These are phyloP conservation scores for Plasmopara viticola DNA, from an alignment of 352 stramenopile genomes.

Conservation along the genomic window DNA sequence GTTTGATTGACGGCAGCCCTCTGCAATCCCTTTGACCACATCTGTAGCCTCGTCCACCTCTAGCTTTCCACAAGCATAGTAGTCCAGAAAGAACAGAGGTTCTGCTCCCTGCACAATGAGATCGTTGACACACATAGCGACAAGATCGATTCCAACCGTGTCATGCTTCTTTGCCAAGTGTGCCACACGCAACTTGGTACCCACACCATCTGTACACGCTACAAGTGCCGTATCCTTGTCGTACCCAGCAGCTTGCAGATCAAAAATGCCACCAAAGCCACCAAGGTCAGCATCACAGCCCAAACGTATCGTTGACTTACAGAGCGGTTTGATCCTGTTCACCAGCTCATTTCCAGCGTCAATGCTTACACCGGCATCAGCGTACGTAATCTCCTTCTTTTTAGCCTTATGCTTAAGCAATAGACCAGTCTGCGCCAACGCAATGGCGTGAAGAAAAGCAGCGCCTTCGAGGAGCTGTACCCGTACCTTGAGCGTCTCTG, in stretches of 20 bases:
- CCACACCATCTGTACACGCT: conserved; percentile 96
- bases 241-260: conserved; percentile 96
- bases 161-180: conserved; percentile 90
- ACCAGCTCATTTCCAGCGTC: conserved; percentile 95
- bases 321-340: conserved; percentile 97
- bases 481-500: conserved; percentile 94
- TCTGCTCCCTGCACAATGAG: conserved; percentile 98
- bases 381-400: conserved; percentile 94
- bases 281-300: conserved; percentile 96
- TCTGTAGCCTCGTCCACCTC: conserved; percentile 90
- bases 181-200: conserved; percentile 95
- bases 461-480: conserved; percentile 96
- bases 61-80: conserved; percentile 97
- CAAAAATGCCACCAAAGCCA: conserved; percentile 97
- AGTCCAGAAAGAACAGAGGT: conserved; percentile 99
- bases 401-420: conserved; percentile 44
- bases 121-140: conserved; percentile 99
- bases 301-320: conserved; percentile 93
- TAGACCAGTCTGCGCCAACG: conserved; percentile 65
- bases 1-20: conserved; percentile 93
- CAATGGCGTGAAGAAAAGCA: conserved; percentile 87
- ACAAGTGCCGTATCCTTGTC: conserved; percentile 96
- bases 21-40: conserved; percentile 96
- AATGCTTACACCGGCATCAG: conserved; percentile 97
- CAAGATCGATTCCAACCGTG: conserved; percentile 96